Conservation (phyloP, 2,329 filamentous ascomycete species). For the Ilyonectria robusta region DNA sequence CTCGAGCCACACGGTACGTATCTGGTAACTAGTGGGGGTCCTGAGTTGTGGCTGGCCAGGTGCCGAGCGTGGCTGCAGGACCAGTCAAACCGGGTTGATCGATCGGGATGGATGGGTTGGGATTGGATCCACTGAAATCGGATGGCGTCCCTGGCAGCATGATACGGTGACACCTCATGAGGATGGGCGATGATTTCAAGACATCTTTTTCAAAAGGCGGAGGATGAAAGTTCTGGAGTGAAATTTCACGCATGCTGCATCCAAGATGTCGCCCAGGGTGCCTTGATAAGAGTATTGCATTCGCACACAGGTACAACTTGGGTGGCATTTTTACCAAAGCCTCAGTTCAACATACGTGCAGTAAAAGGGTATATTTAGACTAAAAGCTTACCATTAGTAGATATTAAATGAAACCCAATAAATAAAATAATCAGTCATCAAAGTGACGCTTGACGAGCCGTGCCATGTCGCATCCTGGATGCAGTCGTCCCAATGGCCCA, state of each 20-base stretch:
- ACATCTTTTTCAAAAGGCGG: neutral
- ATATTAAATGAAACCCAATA: no score
- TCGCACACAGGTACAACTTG: no score
- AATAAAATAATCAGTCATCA: no score
- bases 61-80: constrained; percentile 38
- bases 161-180: constrained; percentile 3
- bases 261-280: neutral
- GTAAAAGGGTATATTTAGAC: no score
- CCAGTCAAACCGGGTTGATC: constrained; percentile 28
- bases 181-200: neutral
- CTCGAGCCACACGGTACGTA: constrained; percentile 4
- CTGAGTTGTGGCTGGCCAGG: constrained; percentile 36
- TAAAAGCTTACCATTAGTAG: no score
- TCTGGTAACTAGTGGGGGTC: neutral
- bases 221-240: neutral
- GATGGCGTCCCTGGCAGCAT: constrained; percentile 3
- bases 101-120: constrained; percentile 17
- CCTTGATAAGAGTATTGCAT: neutral
- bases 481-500: neutral
- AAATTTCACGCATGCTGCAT: neutral
- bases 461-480: neutral
- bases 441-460: neutral
- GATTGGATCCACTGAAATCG: constrained; percentile 6
- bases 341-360: no score
- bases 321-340: no score